These are phyloP conservation scores for Closterium sp. DNA, from an alignment of 139 green algal species.

Conservation along the genomic window DNA sequence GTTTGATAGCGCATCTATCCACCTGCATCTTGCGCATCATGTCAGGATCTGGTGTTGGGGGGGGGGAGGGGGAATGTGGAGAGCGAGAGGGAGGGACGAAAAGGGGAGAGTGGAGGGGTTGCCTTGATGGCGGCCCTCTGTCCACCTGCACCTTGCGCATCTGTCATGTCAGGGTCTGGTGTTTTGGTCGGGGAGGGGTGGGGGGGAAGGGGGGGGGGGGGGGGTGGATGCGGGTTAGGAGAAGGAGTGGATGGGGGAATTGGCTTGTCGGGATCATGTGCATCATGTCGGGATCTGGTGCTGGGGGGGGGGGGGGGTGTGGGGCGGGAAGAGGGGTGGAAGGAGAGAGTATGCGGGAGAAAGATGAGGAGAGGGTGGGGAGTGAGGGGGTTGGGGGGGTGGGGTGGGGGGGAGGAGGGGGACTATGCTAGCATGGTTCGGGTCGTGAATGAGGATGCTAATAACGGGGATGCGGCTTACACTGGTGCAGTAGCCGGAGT, in stretches of 20 bases:
- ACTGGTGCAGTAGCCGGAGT: conserved; percentile 66
- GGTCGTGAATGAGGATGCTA: neutral
- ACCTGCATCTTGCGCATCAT: neutral
- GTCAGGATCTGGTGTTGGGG: too few relatives aligned
- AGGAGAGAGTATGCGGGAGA: neutral
- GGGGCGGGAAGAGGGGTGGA: neutral
- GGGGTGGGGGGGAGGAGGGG: neutral
- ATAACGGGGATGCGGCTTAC: conserved; percentile 11
- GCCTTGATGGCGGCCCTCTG: neutral
- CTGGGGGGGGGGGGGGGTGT: neutral
- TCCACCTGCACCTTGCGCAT: neutral
- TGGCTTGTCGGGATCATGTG: too few relatives aligned
- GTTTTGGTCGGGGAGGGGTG: neutral
- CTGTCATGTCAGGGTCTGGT: neutral
- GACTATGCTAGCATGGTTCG: neutral
- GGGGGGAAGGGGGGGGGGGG: neutral
- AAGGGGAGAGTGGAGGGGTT: neutral
- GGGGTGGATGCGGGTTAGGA: neutral
- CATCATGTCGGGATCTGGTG: neutral
- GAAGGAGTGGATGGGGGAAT: neutral
- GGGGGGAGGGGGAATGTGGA: neutral
- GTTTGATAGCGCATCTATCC: neutral
- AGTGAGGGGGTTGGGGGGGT: neutral
- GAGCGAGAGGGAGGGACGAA: neutral
- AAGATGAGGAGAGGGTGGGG: neutral